These are phyloP conservation scores for Tremella yokohamensis DNA, from an alignment of 768 basidiomycete species.

Conservation along the genomic window DNA sequence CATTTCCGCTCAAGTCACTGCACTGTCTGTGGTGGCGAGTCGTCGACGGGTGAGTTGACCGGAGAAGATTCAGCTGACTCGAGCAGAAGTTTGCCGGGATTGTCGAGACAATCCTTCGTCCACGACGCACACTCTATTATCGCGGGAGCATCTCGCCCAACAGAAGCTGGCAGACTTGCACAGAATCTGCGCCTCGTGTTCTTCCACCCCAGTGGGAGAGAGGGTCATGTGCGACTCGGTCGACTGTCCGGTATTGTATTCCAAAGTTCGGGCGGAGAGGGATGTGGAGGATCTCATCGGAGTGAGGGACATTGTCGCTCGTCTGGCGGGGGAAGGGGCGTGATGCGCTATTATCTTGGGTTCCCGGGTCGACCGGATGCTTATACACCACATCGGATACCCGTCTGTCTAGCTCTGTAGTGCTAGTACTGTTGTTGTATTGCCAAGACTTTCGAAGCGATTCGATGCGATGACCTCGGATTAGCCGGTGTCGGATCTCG, in stretches of 20 bases:
- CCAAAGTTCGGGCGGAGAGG: constrained; percentile 58
- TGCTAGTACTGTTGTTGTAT: too few relatives aligned
- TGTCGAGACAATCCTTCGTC: constrained; percentile 59
- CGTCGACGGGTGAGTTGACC: constrained; percentile 57
- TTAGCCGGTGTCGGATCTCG: too few relatives aligned
- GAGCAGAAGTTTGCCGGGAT: constrained; percentile 58
- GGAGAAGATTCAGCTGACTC: background rate
- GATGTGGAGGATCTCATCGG: constrained; percentile 48
- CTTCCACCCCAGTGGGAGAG: constrained; percentile 59
- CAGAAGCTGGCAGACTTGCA: constrained; percentile 61
- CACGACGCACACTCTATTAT: constrained; percentile 60
- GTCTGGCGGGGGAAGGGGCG: background rate
- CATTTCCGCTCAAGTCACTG: constrained; percentile 72
- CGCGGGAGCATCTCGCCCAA: constrained; percentile 60
- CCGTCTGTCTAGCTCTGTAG: too few relatives aligned
- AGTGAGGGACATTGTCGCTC: constrained; percentile 18
- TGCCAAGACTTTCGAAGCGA: too few relatives aligned
- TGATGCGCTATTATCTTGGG: too few relatives aligned
- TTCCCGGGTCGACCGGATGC: too few relatives aligned
- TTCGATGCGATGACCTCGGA: too few relatives aligned
- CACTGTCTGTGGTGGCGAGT: constrained; percentile 61
- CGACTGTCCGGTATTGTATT: constrained; percentile 81
- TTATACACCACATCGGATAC: too few relatives aligned
- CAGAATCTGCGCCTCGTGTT: constrained; percentile 69
- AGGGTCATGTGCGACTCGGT: constrained; percentile 71